Evolutionary conservation across 208 protist species (phyloP).

Genomic region (Leishmania guyanensis): DNA sequence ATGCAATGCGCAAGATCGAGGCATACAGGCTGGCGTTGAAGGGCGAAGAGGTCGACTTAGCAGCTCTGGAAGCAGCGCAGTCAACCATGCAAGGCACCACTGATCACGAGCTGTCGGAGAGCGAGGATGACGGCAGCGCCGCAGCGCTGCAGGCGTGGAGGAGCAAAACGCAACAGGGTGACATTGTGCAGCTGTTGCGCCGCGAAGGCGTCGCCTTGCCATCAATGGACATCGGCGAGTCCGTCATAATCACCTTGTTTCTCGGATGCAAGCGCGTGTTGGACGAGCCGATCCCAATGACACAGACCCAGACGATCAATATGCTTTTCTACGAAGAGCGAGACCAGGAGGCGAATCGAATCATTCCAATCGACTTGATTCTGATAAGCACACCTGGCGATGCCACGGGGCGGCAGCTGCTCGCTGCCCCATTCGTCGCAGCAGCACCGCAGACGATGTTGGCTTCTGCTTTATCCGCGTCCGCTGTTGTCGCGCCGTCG

Average conservation of each 20-base stretch:
- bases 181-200: constrained; percentile 56
- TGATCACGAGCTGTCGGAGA: constrained; percentile 69
- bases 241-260: constrained; percentile 62
- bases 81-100: constrained; percentile 21
- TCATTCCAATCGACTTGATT: constrained; percentile 84
- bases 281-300: constrained; percentile 49
- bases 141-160: constrained; percentile 21
- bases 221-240: constrained; percentile 74
- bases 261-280: constrained; percentile 50
- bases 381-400: constrained; percentile 65
- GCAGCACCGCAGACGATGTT: not conserved
- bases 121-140: constrained; percentile 56
- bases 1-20: constrained; percentile 65
- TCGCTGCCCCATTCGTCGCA: not conserved
- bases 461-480: not conserved
- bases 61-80: constrained; percentile 32
- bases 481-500: not conserved
- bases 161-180: constrained; percentile 34
- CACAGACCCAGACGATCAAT: constrained; percentile 79
- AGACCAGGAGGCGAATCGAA: constrained; percentile 80
- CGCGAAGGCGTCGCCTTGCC: constrained; percentile 78
- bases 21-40: constrained; percentile 56
- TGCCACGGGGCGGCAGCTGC: constrained; percentile 9
- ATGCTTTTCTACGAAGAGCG: constrained; percentile 81
- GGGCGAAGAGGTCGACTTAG: constrained; percentile 72